phyloP scores from a whole-genome alignment of 225 moss, liverwort and hornwort species.

The Antitrichia curtipendula region DNA sequence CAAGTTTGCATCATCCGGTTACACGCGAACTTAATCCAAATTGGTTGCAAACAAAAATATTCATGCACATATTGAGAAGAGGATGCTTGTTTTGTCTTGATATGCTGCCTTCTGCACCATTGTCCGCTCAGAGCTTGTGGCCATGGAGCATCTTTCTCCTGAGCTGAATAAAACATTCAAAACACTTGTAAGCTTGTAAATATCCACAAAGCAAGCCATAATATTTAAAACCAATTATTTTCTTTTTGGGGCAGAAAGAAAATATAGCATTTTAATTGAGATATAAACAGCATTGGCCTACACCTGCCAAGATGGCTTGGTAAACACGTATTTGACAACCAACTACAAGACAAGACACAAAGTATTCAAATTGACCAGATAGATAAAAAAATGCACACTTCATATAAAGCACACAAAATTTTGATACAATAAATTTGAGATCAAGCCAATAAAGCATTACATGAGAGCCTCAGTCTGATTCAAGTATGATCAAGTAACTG shows the following conservation, averaged over 20 bases:
- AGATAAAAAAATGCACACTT: background rate
- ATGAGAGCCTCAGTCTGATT: background rate
- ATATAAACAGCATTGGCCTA: background rate
- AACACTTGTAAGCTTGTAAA: background rate
- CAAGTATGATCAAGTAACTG: background rate
- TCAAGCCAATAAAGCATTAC: background rate
- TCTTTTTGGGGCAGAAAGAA: background rate
- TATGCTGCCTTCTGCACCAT: constrained; percentile 82
- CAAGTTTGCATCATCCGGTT: background rate
- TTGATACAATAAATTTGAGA: background rate
- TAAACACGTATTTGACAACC: constrained; percentile 94
- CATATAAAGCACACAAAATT: background rate
- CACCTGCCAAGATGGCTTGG: constrained; percentile 92
- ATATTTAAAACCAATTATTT: background rate
- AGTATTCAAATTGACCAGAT: background rate
- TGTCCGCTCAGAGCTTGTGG: constrained; percentile 60
- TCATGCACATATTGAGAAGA: constrained; percentile 63
- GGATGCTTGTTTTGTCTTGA: constrained; percentile 89
- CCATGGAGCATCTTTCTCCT: constrained; percentile 93
- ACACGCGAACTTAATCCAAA: background rate
- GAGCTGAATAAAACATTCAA: background rate
- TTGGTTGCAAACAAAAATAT: background rate
- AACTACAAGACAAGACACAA: constrained; percentile 39
- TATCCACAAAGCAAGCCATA: background rate
- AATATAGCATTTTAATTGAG: background rate